Base-by-base conservation (phyloP, 108 stramenopile genomes). In the Fistulifera solaris region DNA sequence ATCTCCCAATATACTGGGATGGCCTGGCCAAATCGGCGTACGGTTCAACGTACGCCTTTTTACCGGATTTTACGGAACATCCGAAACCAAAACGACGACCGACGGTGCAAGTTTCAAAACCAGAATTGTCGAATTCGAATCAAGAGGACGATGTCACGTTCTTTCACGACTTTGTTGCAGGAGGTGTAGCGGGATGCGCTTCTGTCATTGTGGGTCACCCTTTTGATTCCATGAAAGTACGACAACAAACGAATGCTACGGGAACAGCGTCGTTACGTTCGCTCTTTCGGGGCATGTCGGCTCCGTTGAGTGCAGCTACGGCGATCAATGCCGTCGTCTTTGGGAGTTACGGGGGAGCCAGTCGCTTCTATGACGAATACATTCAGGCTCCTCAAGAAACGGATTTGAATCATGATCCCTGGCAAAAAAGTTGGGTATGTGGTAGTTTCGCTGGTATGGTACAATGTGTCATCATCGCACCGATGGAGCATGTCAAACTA, bases 401-500 rank as follows among this genome's bases (percentile, higher is more conserved):
- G 7, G 57, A 58, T 46, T 18, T 19, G 22, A 28, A 23, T 47
- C 67, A 61, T 43, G 55, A 61, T 56, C 40, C 67, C 1, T 55
- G 53, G 54, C 18, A 55, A 25, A 78, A 83, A 60, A 72, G 77
- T 7, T 89, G 89, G 48, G 54, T 70, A 25, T 94, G 93, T 52
- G 96, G 96, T 1, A 64, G 71, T 13, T 70, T 89, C 46, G 93
- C 94, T 16, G 96, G 96, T 17, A 60, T 89, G 19, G 77, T 88
- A 1, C 94, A 95, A 59, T 72, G 78, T 8, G 52, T 80, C 27
- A 77, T 95, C 0, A 72, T 94, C 21, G 64, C 67, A 45, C 93
- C 92, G 1, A 85, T 83, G 66, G 96, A 97, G 58, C 89, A 93
- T 51, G 60, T 97, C 69, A 97, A 97, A 59, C 88, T 89, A 65